phyloP scores from a whole-genome alignment of 495 filamentous ascomycete species.

The Hyaloscypha finlandica region DNA sequence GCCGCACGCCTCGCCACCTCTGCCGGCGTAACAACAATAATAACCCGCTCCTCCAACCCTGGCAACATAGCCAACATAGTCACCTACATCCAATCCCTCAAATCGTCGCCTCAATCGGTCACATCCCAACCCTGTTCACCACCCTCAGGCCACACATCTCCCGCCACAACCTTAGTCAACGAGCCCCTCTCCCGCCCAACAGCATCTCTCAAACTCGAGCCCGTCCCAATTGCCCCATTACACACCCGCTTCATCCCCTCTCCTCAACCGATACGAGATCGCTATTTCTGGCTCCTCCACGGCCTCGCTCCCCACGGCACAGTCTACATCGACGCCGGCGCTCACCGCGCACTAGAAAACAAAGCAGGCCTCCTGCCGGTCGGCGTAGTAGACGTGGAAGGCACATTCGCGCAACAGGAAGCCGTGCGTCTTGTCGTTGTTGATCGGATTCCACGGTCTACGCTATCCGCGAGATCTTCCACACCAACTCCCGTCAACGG shows the following conservation, averaged over 20 bases:
- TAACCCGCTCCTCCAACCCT: conserved; percentile 86
- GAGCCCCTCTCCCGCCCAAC: conserved; percentile 41
- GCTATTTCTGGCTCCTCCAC: conserved; percentile 95
- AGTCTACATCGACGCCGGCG: conserved; percentile 87
- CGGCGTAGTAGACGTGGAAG: conserved; percentile 86
- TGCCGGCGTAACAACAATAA: conserved; percentile 93
- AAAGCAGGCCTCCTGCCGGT: conserved; percentile 92
- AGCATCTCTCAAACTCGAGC: conserved; percentile 36
- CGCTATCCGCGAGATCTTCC: not conserved
- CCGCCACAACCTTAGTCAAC: conserved; percentile 15
- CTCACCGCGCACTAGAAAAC: conserved; percentile 71
- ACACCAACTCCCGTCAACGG: conserved; percentile 30
- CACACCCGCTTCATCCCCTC: conserved; percentile 94
- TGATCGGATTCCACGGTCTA: conserved; percentile 37
- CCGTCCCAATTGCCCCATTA: conserved; percentile 40
- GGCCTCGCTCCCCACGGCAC: conserved; percentile 91
- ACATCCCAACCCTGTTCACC: conserved; percentile 2
- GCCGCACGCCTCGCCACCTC: conserved; percentile 92
- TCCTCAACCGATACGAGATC: conserved; percentile 82
- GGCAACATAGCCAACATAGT: conserved; percentile 92
- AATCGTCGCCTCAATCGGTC: conserved; percentile 17
- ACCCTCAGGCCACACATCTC: conserved; percentile 23
- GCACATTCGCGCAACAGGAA: conserved; percentile 88
- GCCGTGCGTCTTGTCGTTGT: conserved; percentile 82
- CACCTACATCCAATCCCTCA: conserved; percentile 68